Percentiles rank a stretch among this genome's conserved stretches.
phyloP scores from a whole-genome alignment of 371 early-diverging fungal genomes.

The Syncephalastrum contaminatum region DNA sequence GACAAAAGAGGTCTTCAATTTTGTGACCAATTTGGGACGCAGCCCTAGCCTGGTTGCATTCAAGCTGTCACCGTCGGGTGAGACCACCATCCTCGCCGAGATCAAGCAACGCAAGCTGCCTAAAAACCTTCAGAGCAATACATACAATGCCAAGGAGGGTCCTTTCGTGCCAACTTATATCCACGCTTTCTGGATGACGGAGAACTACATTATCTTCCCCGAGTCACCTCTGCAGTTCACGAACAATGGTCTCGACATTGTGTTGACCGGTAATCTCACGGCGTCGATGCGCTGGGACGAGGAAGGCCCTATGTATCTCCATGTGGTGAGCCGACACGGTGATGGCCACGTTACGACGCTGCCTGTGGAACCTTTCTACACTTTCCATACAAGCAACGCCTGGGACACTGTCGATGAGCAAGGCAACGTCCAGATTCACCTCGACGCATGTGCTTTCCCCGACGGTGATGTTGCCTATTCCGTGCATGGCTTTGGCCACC shows the following conservation, averaged over 20 bases:
- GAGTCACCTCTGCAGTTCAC: conserved; percentile 47
- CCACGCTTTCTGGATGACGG: conserved; percentile 45
- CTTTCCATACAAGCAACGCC: conserved; percentile 57
- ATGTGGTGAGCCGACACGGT: conserved; percentile 43
- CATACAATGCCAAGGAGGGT: conserved; percentile 9
- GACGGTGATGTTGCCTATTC: conserved; percentile 35
- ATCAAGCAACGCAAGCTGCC: conserved; percentile 30
- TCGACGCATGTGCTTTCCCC: conserved; percentile 31
- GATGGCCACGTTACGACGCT: conserved; percentile 48
- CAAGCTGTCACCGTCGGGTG: conserved; percentile 9
- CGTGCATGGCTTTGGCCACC: conserved; percentile 21
- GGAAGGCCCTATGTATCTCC: conserved; percentile 37
- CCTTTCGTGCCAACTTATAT: conserved; percentile 29
- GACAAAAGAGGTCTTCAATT: conserved; percentile 51
- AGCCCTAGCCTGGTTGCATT: conserved; percentile 5
- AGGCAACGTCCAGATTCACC: conserved; percentile 22
- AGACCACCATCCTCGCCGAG: conserved; percentile 33
- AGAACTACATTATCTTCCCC: conserved; percentile 55
- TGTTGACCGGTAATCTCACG: conserved; percentile 39
- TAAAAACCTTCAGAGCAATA: background rate
- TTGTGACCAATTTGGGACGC: conserved; percentile 18
- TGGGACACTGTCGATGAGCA: conserved; percentile 40
- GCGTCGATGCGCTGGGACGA: conserved; percentile 42
- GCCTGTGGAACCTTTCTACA: conserved; percentile 43
- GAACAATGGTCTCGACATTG: conserved; percentile 38